A percentile compares a stretch with the other conserved stretches of the same genome.
Conservation (phyloP, 2,329 filamentous ascomycete genomes). For the Sclerotinia glacialis region DNA sequence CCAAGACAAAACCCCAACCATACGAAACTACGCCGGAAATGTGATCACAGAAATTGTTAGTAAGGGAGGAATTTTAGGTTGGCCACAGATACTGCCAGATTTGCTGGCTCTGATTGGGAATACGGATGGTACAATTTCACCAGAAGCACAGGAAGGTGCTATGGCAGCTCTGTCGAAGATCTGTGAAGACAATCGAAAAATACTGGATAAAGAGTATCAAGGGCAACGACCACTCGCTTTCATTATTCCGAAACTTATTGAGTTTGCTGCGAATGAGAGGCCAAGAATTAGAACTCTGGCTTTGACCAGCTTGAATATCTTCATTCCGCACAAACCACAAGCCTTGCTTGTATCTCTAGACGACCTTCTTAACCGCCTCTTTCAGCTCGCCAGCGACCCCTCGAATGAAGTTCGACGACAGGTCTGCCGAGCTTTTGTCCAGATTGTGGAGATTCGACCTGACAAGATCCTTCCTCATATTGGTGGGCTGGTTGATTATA, state of each 20-base stretch:
- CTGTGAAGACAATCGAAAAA: slow-evolving; percentile 90
- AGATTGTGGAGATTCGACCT: slow-evolving; percentile 84
- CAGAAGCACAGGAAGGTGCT: slow-evolving; percentile 81
- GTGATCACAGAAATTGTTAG: slow-evolving; percentile 90
- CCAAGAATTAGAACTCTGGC: slow-evolving; percentile 77
- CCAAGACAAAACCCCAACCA: slow-evolving; percentile 76
- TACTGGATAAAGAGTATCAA: slow-evolving; percentile 82
- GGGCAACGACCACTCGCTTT: slow-evolving; percentile 84
- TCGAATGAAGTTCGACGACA: slow-evolving; percentile 83
- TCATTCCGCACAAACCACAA: slow-evolving; percentile 80
- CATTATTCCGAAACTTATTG: slow-evolving; percentile 85
- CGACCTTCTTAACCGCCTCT: slow-evolving; percentile 76
- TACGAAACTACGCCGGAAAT: slow-evolving; percentile 85
- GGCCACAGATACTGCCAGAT: slow-evolving; percentile 86
- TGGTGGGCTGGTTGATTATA: slow-evolving; percentile 84
- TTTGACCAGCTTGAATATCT: slow-evolving; percentile 84
- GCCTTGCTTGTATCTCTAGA: slow-evolving; percentile 80
- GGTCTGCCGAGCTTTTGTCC: slow-evolving; percentile 89
- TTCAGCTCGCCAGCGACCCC: slow-evolving; percentile 72
- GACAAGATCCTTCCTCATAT: slow-evolving; percentile 90
- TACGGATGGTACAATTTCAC: slow-evolving; percentile 61
- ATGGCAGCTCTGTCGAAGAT: slow-evolving; percentile 93
- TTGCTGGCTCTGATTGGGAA: slow-evolving; percentile 77
- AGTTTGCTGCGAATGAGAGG: slow-evolving; percentile 74
- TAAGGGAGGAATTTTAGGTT: slow-evolving; percentile 79